Conservation (phyloP, 2,329 filamentous ascomycete genomes). For the Pyrenochaeta sp. region DNA sequence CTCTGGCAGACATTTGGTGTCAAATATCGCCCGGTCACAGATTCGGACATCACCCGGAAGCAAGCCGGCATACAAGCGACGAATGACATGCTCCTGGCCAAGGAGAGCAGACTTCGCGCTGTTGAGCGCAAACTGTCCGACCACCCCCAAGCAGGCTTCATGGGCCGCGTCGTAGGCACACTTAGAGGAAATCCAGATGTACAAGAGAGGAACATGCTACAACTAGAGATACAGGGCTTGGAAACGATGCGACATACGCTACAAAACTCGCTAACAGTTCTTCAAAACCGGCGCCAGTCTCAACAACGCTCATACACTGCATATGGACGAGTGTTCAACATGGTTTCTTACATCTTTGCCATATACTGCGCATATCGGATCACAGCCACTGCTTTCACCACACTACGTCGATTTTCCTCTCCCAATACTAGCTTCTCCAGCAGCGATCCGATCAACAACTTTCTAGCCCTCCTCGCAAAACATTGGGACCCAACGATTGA, state of each 20-base stretch:
- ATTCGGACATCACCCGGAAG: constrained; percentile 78
- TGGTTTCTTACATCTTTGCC: constrained; percentile 75
- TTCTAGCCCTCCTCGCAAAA: constrained; percentile 79
- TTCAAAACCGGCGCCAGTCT: constrained; percentile 70
- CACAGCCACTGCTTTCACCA: constrained; percentile 73
- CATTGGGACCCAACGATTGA: constrained; percentile 87
- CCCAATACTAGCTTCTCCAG: constrained; percentile 66
- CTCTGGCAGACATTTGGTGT: constrained; percentile 85
- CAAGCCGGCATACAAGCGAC: constrained; percentile 81
- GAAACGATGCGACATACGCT: constrained; percentile 81
- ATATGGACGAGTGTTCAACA: constrained; percentile 69
- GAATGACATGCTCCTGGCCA: constrained; percentile 78
- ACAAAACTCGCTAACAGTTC: constrained; percentile 68
- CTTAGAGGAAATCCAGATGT: constrained; percentile 70
- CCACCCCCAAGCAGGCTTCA: constrained; percentile 64
- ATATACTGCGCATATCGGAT: constrained; percentile 88
- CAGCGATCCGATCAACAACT: constrained; percentile 83
- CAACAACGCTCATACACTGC: constrained; percentile 73
- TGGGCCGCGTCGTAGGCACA: constrained; percentile 77
- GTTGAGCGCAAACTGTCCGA: constrained; percentile 71
- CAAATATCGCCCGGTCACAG: constrained; percentile 69
- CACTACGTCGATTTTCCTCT: constrained; percentile 67
- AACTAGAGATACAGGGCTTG: constrained; percentile 80
- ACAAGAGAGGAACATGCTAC: constrained; percentile 63
- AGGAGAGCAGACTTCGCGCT: constrained; percentile 74